Base-by-base conservation (phyloP, 1,139 yeast species). In the Sugiyamaella japonica region DNA sequence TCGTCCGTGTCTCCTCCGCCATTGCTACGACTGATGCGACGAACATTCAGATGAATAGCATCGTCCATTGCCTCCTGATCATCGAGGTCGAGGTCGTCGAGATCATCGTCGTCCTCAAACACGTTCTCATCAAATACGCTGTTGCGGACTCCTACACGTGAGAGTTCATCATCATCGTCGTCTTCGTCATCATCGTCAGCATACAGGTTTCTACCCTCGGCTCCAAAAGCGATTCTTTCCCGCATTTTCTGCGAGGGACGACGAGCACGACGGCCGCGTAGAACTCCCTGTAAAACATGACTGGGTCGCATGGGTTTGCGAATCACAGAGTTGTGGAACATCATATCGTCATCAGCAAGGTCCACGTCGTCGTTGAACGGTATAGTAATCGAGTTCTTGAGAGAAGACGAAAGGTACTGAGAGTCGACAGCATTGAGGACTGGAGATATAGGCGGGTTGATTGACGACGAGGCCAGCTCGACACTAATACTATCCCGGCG, bases 1-100 rank as follows among this genome's bases (percentile, higher is more conserved):
- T 91, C 97, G 70, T 90, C 98, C 0, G 96, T 89, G 64, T 88
- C 85, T 12, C 57, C 61, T 8, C 53, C 43, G 8, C 54, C 48
- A 39, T 20, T 20, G 25, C 41, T 37, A 17, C 54, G 56, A 38
- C 45, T 47, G 46, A 38, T 45, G 7, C 57, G 51, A 12, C 56
- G 50, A 41, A 48, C 3, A 48, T 23, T 34, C n/a, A 39, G 34
- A 32, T 48, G 52, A 17, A 52, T 55, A 20, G 56, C 52, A 47
- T 43, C 57, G 15, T 50, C 54, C 43, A 48, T 29, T 23, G 51
- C 56, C 13, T 53, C 56, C 17, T 45, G 48, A 36, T 51, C 54
- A 37, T 38, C 45, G 3, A 38, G 45, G 23, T 48, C 51, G 16
- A 48, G 45, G 31, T 48, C 51, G 12, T 48, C 51, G 23, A 39